Evolutionary conservation across 164 flowering plant genomes (phyloP).

Genomic region (Dillenia suffruticosa): DNA sequence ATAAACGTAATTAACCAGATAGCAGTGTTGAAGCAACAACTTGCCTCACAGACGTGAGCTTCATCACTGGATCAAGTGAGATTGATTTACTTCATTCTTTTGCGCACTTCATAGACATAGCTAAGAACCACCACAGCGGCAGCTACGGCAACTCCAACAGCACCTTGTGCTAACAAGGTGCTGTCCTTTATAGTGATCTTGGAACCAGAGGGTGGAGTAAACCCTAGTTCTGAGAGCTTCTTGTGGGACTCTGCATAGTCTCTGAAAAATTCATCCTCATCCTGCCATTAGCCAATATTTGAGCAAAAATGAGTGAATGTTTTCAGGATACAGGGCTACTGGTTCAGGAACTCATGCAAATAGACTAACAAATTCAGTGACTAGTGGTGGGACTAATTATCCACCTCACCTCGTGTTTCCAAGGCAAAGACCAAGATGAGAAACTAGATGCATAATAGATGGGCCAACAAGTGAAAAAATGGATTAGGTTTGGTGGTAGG

Average conservation of each 20-base stretch:
- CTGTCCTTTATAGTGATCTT: slow-evolving; percentile 20
- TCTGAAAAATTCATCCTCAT: slow-evolving; percentile 75
- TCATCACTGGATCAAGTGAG: background rate
- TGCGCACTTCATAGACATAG: slow-evolving; percentile 55
- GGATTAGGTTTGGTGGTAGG: too few relatives aligned
- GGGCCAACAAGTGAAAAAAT: too few relatives aligned
- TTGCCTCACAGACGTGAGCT: background rate
- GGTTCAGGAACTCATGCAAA: too few relatives aligned
- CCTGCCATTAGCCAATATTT: slow-evolving; percentile 28
- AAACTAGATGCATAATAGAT: too few relatives aligned
- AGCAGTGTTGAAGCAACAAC: background rate
- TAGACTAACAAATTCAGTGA: too few relatives aligned
- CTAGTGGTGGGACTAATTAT: too few relatives aligned
- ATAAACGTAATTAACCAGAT: too few relatives aligned
- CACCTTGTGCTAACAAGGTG: slow-evolving; percentile 40
- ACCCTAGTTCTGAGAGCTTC: slow-evolving; percentile 93
- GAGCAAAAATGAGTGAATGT: background rate
- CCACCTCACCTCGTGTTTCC: too few relatives aligned
- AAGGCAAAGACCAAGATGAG: too few relatives aligned
- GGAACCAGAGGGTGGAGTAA: slow-evolving; percentile 27
- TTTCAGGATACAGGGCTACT: too few relatives aligned
- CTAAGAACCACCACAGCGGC: slow-evolving; percentile 56
- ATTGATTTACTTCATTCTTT: slow-evolving; percentile 27
- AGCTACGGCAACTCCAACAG: slow-evolving; percentile 65
- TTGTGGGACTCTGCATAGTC: slow-evolving; percentile 89